These are phyloP conservation scores for Asterochloris erici DNA, from an alignment of 139 green algal species.

Conservation along the genomic window DNA sequence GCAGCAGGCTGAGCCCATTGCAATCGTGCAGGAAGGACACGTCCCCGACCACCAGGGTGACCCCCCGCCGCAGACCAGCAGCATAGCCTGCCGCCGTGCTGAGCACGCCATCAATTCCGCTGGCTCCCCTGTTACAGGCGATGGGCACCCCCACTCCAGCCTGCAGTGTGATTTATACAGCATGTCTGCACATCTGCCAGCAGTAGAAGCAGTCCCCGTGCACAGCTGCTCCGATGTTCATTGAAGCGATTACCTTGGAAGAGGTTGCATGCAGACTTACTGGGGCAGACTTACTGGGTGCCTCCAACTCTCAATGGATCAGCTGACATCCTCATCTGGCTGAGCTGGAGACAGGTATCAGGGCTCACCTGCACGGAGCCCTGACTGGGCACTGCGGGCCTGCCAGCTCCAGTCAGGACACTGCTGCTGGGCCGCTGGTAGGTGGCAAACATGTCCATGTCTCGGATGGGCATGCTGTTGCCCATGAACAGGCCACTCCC, in stretches of 20 bases:
- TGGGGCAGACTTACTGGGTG: background rate
- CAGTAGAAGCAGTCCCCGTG: too few relatives aligned
- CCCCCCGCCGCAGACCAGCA: slow-evolving; percentile 62
- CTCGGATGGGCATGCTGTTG: slow-evolving; percentile 98
- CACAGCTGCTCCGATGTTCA: too few relatives aligned
- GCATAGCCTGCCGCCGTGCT: slow-evolving; percentile 91
- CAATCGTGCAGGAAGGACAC: slow-evolving; percentile 98
- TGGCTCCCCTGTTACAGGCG: slow-evolving; percentile 88
- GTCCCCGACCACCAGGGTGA: slow-evolving; percentile 93
- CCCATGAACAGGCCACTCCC: slow-evolving; percentile 90
- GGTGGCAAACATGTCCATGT: slow-evolving; percentile 93
- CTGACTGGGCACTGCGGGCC: too few relatives aligned
- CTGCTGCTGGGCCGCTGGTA: background rate
- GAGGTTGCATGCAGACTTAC: background rate
- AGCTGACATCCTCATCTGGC: too few relatives aligned
- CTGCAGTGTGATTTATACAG: background rate
- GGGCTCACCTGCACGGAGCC: too few relatives aligned
- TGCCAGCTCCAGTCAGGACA: background rate
- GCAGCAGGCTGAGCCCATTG: slow-evolving; percentile 91
- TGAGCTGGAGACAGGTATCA: too few relatives aligned
- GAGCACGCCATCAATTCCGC: slow-evolving; percentile 96
- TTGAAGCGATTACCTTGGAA: background rate
- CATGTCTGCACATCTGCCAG: too few relatives aligned
- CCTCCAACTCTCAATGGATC: too few relatives aligned
- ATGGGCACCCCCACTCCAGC: slow-evolving; percentile 35